Evolutionary conservation across 495 filamentous ascomycete genomes (phyloP).

Genomic region (Xanthoparmelia taractica): DNA sequence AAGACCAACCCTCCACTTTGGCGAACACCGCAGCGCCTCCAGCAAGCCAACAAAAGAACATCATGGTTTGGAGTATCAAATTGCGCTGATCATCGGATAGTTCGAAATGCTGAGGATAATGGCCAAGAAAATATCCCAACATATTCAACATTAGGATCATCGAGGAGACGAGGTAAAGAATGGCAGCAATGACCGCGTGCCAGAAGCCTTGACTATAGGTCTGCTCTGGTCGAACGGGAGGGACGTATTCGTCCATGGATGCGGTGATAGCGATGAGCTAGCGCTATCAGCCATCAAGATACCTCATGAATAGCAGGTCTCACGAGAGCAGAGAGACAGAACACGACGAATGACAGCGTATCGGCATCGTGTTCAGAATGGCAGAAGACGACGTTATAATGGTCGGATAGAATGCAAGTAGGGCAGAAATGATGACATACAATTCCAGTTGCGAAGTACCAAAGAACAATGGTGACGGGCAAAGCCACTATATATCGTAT

Average conservation of each 20-base stretch:
- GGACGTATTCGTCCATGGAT: constrained; percentile 52
- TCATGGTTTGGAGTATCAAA: constrained; percentile 56
- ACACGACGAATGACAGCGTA: not conserved
- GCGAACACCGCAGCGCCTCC: constrained; percentile 54
- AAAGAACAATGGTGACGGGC: constrained; percentile 58
- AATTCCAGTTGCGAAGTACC: constrained; percentile 59
- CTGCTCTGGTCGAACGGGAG: constrained; percentile 50
- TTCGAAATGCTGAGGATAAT: constrained; percentile 68
- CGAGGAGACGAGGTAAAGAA: constrained; percentile 56
- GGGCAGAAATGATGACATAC: constrained; percentile 37
- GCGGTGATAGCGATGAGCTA: constrained; percentile 55
- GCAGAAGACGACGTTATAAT: not conserved
- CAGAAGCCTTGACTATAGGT: constrained; percentile 69
- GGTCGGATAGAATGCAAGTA: not conserved
- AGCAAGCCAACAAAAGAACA: constrained; percentile 55
- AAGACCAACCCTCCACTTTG: constrained; percentile 39
- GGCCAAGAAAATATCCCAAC: constrained; percentile 67
- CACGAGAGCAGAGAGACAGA: not conserved
- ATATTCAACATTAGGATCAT: constrained; percentile 67
- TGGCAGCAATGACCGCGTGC: constrained; percentile 64
- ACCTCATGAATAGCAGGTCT: not conserved
- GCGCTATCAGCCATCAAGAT: constrained; percentile 5
- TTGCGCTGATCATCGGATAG: constrained; percentile 66
- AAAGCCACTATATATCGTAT: constrained; percentile 73
- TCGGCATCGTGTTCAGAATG: not conserved